Evolutionary conservation across 2,329 filamentous ascomycete species (phyloP).

Genomic region (Acephala macrosclerotiorum): DNA sequence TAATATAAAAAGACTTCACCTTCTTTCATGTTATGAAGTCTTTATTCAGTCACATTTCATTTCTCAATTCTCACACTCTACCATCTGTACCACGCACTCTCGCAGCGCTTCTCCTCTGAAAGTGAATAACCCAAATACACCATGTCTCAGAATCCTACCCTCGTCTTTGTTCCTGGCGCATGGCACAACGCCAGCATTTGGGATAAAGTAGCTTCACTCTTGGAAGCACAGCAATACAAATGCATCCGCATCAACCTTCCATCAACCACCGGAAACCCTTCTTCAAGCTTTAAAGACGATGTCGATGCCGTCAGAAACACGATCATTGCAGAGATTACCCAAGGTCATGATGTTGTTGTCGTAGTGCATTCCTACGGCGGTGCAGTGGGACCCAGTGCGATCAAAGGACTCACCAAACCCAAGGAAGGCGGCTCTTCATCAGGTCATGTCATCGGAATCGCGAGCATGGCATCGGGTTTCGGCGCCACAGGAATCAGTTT

Average conservation of each 20-base stretch:
- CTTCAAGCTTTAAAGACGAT: slow-evolving; percentile 47
- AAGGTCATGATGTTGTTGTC: slow-evolving; percentile 50
- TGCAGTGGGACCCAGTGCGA: slow-evolving; percentile 46
- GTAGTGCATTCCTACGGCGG: slow-evolving; percentile 55
- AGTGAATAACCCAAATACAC: background rate
- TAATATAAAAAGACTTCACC: background rate
- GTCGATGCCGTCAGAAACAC: slow-evolving; percentile 46
- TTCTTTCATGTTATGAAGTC: background rate
- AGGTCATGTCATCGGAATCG: slow-evolving; percentile 48
- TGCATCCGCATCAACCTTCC: slow-evolving; percentile 46
- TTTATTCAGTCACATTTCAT: background rate
- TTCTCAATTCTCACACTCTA: background rate
- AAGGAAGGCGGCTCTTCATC: slow-evolving; percentile 23
- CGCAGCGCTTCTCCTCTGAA: too few species aligned
- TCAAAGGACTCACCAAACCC: slow-evolving; percentile 47
- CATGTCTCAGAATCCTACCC: slow-evolving; percentile 40
- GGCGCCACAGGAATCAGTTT: slow-evolving; percentile 45
- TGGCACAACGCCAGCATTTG: slow-evolving; percentile 53
- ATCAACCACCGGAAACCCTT: slow-evolving; percentile 42
- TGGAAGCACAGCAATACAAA: slow-evolving; percentile 41
- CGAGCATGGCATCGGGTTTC: slow-evolving; percentile 50
- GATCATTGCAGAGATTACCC: slow-evolving; percentile 44
- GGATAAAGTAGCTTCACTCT: slow-evolving; percentile 45
- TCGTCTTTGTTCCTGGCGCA: slow-evolving; percentile 56
- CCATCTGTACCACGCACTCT: background rate